Conservation (phyloP, 1,284 basidiomycete species). For the Marasmius tenuissimus region DNA sequence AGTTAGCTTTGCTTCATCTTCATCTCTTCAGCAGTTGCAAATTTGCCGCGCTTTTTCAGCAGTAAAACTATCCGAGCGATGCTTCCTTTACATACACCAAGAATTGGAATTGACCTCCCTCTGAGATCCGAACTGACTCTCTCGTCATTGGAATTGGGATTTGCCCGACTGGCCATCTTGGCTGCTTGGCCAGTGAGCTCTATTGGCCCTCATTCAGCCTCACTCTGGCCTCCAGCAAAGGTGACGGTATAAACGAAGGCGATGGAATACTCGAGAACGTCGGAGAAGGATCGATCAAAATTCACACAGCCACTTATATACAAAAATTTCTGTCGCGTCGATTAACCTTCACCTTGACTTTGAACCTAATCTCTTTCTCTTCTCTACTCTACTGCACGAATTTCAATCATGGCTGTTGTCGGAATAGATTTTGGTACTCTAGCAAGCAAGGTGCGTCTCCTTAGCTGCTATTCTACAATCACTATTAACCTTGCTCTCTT, state of each 20-base stretch:
- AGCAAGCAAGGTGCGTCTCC: constrained; percentile 65
- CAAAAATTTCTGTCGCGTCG: not conserved
- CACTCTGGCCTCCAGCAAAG: not conserved
- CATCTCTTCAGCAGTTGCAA: too few species aligned
- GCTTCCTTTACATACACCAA: too few species aligned
- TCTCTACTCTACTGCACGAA: not conserved
- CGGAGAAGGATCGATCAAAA: constrained; percentile 11
- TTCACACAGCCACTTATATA: not conserved
- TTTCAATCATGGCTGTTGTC: constrained; percentile 72
- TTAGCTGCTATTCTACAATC: constrained; percentile 9
- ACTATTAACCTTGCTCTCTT: constrained; percentile 5
- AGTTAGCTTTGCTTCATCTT: too few species aligned
- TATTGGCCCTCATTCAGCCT: not conserved
- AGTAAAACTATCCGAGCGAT: too few species aligned
- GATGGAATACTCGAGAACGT: constrained; percentile 11
- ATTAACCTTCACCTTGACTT: not conserved
- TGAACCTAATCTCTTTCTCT: not conserved
- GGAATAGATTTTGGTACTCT: constrained; percentile 91
- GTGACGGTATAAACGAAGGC: not conserved
- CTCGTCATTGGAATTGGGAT: too few species aligned
- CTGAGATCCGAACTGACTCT: too few species aligned
- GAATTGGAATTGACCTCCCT: too few species aligned
- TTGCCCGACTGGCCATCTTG: too few species aligned
- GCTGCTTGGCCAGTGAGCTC: not conserved
- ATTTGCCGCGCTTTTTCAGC: too few species aligned